phyloP scores from a whole-genome alignment of 2,329 filamentous ascomycete species.

The Rhynchosporium agropyri region DNA sequence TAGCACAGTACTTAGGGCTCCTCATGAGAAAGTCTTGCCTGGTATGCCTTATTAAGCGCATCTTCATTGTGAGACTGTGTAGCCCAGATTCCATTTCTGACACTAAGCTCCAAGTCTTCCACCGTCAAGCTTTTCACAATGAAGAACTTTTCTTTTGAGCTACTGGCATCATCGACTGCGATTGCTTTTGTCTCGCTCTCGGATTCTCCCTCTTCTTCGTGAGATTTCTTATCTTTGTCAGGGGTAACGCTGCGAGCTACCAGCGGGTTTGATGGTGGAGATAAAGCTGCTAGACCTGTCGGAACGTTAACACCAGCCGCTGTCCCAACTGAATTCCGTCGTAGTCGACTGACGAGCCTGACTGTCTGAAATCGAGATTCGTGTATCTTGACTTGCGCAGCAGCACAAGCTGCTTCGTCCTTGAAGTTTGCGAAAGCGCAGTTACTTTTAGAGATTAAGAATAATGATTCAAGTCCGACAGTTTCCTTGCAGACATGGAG shows the following conservation, averaged over 20 bases:
- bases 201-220: constrained; percentile 21
- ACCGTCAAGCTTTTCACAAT: constrained; percentile 90
- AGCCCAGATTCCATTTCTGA: constrained; percentile 88
- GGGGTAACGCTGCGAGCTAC: constrained; percentile 35
- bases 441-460: constrained; percentile 95
- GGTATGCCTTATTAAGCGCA: constrained; percentile 78
- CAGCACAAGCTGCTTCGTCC: constrained; percentile 72
- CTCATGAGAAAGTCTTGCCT: constrained; percentile 54
- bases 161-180: constrained; percentile 3
- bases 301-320: constrained; percentile 37
- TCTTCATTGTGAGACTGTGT: constrained; percentile 93
- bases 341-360: constrained; percentile 80
- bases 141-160: constrained; percentile 74
- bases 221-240: constrained; percentile 42
- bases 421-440: constrained; percentile 97
- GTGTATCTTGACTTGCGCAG: constrained; percentile 82
- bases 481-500: constrained; percentile 83
- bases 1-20: constrained; percentile 11
- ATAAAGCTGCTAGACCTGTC: constrained; percentile 40
- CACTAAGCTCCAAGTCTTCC: constrained; percentile 86
- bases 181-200: constrained; percentile 17
- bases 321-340: constrained; percentile 54
- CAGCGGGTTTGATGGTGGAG: constrained; percentile 31
- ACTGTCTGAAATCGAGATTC: constrained; percentile 88
- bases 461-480: constrained; percentile 80